These are phyloP conservation scores for Tilletia caries DNA, from an alignment of 1,284 basidiomycete species.

Conservation along the genomic window DNA sequence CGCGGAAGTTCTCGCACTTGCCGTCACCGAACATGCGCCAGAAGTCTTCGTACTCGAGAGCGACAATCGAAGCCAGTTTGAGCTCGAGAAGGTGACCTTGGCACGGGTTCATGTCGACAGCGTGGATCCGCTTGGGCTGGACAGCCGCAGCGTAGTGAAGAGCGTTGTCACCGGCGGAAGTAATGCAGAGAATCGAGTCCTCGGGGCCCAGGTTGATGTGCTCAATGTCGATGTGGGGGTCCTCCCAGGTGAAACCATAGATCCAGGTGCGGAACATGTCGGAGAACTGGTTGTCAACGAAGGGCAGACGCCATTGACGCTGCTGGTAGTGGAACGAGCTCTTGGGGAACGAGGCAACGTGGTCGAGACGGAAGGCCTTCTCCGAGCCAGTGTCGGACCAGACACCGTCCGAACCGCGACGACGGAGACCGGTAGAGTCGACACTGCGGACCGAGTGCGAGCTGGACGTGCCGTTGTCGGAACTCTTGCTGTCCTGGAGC, in stretches of 20 bases:
- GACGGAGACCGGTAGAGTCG: conserved; percentile 44
- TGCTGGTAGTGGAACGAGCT: conserved; percentile 74
- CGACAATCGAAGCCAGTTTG: conserved; percentile 69
- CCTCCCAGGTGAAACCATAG: conserved; percentile 75
- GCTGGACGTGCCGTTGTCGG: conserved; percentile 15
- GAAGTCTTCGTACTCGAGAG: conserved; percentile 67
- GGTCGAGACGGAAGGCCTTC: conserved; percentile 43
- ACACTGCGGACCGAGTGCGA: conserved; percentile 40
- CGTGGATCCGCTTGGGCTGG: conserved; percentile 64
- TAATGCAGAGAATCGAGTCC: conserved; percentile 73
- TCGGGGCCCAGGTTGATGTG: conserved; percentile 64
- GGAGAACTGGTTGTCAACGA: conserved; percentile 70
- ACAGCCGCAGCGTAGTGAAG: conserved; percentile 74
- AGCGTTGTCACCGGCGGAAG: conserved; percentile 76
- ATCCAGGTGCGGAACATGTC: conserved; percentile 73
- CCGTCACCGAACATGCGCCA: conserved; percentile 73
- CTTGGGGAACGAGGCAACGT: conserved; percentile 57
- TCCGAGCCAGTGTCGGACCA: conserved; percentile 53
- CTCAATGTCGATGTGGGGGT: conserved; percentile 72
- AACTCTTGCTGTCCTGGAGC: conserved; percentile 28
- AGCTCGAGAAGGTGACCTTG: conserved; percentile 77
- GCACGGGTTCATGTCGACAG: conserved; percentile 67
- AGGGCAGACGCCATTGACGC: conserved; percentile 65
- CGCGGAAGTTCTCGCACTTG: conserved; percentile 64
- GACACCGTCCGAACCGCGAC: conserved; percentile 55